Evolutionary conservation across 1,284 basidiomycete species (phyloP).

Genomic region (Microbotryum scabiosae): DNA sequence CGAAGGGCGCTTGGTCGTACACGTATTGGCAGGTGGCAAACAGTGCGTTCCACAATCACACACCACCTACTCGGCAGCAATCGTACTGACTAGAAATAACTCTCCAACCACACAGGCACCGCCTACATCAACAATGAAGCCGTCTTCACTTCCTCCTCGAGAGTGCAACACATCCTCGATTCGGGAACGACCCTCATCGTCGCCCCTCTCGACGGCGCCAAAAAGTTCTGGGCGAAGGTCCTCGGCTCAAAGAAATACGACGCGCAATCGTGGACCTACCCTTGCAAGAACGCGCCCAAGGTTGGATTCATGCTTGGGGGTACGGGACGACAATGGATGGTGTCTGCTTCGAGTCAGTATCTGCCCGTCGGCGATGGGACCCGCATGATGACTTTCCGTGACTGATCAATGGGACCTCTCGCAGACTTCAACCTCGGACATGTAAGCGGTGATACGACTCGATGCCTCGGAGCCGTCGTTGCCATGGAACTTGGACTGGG

Average conservation of each 20-base stretch:
- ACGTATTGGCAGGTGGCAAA: conserved; percentile 24
- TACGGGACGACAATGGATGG: no score
- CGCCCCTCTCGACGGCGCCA: conserved; percentile 15
- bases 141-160: neutral
- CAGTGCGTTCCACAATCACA: neutral
- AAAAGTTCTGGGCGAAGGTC: conserved; percentile 15
- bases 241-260: conserved; percentile 5
- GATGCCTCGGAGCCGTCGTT: conserved; percentile 20
- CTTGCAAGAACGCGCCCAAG: no score
- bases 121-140: conserved; percentile 3
- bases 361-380: no score
- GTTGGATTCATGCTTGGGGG: no score
- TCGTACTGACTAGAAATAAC: no score
- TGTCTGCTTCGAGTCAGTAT: no score
- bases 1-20: neutral
- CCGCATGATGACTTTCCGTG: no score
- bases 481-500: conserved; percentile 15
- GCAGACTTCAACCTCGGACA: conserved; percentile 25
- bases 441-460: neutral
- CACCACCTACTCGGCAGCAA: no score
- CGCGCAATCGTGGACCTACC: conserved; percentile 9
- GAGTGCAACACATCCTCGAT: conserved; percentile 19
- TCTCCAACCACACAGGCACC: no score
- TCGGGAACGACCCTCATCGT: conserved; percentile 25
- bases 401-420: no score